Percentiles rank a stretch among this genome's conserved stretches.
Evolutionary conservation across 345 rosid genomes (phyloP).

Genomic region (Dipteronia dyeriana): DNA sequence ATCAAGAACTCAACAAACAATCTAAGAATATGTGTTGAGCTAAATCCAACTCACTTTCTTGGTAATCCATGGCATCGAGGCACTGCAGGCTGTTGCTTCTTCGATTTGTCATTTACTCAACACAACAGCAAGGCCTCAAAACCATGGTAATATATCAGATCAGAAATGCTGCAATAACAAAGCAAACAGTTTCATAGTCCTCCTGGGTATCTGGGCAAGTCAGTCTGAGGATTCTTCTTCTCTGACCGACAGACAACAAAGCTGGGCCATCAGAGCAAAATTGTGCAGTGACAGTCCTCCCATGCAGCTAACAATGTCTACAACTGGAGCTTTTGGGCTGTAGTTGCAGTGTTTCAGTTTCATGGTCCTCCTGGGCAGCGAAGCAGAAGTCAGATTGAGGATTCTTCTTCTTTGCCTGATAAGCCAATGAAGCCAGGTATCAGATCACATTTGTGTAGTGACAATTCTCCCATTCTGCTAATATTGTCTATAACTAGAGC

Average conservation of each 20-base stretch:
- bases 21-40: not conserved
- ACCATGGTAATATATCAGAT: not conserved
- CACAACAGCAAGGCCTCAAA: not conserved
- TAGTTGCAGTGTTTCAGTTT: not conserved
- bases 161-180: not conserved
- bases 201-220: not conserved
- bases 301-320: not conserved
- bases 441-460: not conserved
- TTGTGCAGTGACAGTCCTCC: constrained; percentile 3
- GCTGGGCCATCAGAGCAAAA: not conserved
- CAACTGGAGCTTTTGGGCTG: not conserved
- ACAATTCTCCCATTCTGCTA: not conserved
- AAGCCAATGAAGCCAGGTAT: not conserved
- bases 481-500: not conserved
- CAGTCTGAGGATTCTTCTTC: not conserved
- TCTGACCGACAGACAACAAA: not conserved
- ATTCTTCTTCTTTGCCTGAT: not conserved
- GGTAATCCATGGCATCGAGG: not conserved
- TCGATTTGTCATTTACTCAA: not conserved
- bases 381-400: not conserved
- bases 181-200: not conserved
- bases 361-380: not conserved
- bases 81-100: not conserved
- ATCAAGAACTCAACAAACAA: not conserved
- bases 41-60: not conserved